Evolutionary conservation across 1,139 yeast species (phyloP).

Genomic region (Meyerozyma athensensis): DNA sequence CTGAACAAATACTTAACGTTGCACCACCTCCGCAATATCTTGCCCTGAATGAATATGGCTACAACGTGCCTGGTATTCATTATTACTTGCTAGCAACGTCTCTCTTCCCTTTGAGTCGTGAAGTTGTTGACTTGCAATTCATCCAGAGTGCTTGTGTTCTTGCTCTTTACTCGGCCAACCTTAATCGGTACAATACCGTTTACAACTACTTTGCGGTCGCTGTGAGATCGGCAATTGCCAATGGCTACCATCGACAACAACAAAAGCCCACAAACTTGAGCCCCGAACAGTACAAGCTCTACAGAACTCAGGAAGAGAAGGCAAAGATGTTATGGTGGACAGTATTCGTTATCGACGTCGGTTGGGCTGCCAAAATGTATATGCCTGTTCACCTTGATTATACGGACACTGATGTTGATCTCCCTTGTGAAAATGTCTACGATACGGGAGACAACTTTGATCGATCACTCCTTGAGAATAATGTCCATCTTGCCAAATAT

Average conservation of each 20-base stretch:
- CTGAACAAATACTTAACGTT: conserved; percentile 27
- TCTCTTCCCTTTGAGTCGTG: conserved; percentile 36
- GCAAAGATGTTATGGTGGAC: conserved; percentile 54
- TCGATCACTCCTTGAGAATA: conserved; percentile 27
- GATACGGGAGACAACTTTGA: conserved; percentile 31
- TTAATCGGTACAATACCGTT: conserved; percentile 46
- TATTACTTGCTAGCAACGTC: conserved; percentile 37
- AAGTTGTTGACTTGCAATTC: conserved; percentile 33
- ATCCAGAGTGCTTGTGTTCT: conserved; percentile 44
- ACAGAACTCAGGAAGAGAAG: conserved; percentile 23
- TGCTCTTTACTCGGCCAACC: conserved; percentile 45
- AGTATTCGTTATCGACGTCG: conserved; percentile 44
- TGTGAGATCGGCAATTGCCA: conserved; percentile 39
- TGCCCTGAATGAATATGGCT: conserved; percentile 7
- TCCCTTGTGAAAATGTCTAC: conserved; percentile 33
- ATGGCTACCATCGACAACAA: conserved; percentile 41
- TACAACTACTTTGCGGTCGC: conserved; percentile 49
- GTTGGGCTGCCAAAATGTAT: conserved; percentile 47
- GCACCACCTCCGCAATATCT: conserved; percentile 6
- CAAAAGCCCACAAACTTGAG: conserved; percentile 9
- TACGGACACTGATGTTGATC: conserved; percentile 47
- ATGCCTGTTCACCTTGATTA: conserved; percentile 44
- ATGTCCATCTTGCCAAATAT: conserved; percentile 38
- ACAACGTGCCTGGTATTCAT: conserved; percentile 29
- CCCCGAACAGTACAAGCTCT: conserved; percentile 3